Evolutionary conservation across 768 basidiomycete species (phyloP), one percentile per base, ranked within the genome.

Genomic region (Pulveroboletus sp.): DNA sequence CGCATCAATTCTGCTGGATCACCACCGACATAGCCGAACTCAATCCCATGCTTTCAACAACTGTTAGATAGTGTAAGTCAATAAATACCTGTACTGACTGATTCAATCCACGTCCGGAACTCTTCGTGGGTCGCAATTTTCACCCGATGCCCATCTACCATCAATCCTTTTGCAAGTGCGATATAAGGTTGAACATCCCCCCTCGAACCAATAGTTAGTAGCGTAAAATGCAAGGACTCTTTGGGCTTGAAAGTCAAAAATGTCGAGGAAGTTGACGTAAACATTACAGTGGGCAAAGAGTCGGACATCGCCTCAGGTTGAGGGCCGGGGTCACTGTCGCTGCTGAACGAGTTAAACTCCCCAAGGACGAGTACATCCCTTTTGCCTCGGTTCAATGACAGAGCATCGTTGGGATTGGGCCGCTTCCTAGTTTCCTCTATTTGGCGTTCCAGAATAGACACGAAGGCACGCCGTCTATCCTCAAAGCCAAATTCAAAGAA

Each of bases 101-200:
- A 83, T 76, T 93, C 91, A 50, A 96, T 84, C 95, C 95, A 99
- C 39, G 86, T 84, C 66, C 82, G 81, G 69, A 94, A 99, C 68
- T 98, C 96, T 21, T 84, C 87, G 58, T 99, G 95, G 8, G 93
- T 94, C 4, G 96, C 95, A 54, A 99, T 98, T 56, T 83, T 83
- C 50, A 84, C 86, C 37, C 72, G 78, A 68, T 99, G 95, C 0
- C 95, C 95, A 66, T 95, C 90, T 6, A 83, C 81, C 69, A 90
- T 84, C 24, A 95, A 70, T 0, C 93, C 94, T 67, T 94, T 96
- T 21, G 90, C 89, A 8, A 99, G 76, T 2, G 96, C 86, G 59
- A 99, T 98, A 64, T 98, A 99, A 10, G 95, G 95, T 68, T 99
- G 95, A 8, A 98, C 96, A 65, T 99, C 95, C 45, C 95, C 95